phyloP scores from a whole-genome alignment of 2,329 filamentous ascomycete species.

The Xylaria digitata region DNA sequence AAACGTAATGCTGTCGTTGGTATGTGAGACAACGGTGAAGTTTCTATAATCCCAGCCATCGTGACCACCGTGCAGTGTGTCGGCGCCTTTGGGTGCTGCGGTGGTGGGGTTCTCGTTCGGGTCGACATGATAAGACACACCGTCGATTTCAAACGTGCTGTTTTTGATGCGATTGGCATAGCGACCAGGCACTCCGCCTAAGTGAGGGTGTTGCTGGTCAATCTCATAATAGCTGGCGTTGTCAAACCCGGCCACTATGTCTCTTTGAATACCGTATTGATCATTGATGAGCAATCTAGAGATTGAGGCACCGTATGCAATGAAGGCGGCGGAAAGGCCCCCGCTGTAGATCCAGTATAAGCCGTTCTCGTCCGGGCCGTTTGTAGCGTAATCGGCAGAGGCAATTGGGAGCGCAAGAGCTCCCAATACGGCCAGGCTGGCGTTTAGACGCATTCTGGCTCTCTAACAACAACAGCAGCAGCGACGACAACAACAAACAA shows the following conservation, averaged over 20 bases:
- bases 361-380: slow-evolving; percentile 65
- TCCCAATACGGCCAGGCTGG: slow-evolving; percentile 46
- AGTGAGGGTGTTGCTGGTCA: slow-evolving; percentile 75
- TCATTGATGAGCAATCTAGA: slow-evolving; percentile 78
- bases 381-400: slow-evolving; percentile 45
- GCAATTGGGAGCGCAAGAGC: slow-evolving; percentile 50
- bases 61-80: slow-evolving; percentile 76
- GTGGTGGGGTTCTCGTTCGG: slow-evolving; percentile 72
- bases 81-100: slow-evolving; percentile 62
- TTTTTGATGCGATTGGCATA: slow-evolving; percentile 88
- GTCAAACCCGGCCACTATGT: slow-evolving; percentile 80
- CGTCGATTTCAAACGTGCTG: slow-evolving; percentile 76
- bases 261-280: slow-evolving; percentile 73
- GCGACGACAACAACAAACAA: not conserved
- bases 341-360: slow-evolving; percentile 79
- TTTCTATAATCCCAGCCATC: slow-evolving; percentile 83
- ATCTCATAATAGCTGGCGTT: slow-evolving; percentile 77
- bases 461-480: not conserved
- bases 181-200: slow-evolving; percentile 77
- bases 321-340: slow-evolving; percentile 75
- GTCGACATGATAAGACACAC: slow-evolving; percentile 66
- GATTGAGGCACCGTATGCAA: slow-evolving; percentile 79
- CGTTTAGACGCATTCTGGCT: slow-evolving; percentile 46
- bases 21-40: slow-evolving; percentile 79
- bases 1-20: slow-evolving; percentile 76